These are phyloP conservation scores for Neoconidiobolus thromboides DNA, from an alignment of 371 early-diverging fungal species.

Conservation along the genomic window DNA sequence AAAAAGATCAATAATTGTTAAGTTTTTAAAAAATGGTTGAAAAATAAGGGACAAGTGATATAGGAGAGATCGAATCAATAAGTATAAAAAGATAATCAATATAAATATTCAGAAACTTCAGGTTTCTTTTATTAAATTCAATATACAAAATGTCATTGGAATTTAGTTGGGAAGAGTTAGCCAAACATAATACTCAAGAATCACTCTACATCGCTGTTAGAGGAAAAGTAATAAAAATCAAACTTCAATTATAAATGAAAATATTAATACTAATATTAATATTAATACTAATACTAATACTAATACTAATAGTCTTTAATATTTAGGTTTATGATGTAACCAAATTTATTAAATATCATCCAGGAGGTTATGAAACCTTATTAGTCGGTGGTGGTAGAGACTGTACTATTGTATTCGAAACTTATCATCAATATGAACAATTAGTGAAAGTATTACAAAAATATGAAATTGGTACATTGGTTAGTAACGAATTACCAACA, in stretches of 20 bases:
- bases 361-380: constrained; percentile 70
- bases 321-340: constrained; percentile 82
- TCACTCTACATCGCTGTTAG: constrained; percentile 72
- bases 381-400: constrained; percentile 55
- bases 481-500: constrained; percentile 20
- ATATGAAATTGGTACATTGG: constrained; percentile 40
- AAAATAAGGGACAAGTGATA: no score
- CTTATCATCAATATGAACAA: constrained; percentile 63
- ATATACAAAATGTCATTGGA: no score
- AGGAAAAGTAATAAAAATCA: no score
- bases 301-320: constrained; percentile 13
- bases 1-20: no score
- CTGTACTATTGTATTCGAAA: constrained; percentile 73
- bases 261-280: no score
- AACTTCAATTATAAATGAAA: no score
- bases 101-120: no score
- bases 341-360: constrained; percentile 69
- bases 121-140: no score
- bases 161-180: constrained; percentile 39
- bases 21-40: no score
- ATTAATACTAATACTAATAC: no score
- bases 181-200: constrained; percentile 44
- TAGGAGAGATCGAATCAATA: no score
- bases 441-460: constrained; percentile 40
- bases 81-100: no score